Evolutionary conservation across 805 yeast species (phyloP), one percentile per base, ranked within the genome.

Genomic region (Lachancea meyersii): DNA sequence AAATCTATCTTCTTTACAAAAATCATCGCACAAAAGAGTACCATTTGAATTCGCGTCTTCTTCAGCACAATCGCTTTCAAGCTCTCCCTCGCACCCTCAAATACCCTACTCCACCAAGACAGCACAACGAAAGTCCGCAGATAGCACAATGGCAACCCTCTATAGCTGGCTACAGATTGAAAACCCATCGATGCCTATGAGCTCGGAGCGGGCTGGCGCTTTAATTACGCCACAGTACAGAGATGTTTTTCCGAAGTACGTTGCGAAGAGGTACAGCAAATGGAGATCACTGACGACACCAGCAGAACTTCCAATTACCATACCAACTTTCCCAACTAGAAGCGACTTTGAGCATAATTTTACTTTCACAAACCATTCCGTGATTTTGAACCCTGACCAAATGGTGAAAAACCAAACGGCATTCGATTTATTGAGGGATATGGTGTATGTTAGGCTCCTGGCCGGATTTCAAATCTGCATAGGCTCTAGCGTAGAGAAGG

Each of bases 201-300:
- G 73, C 24, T 65, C 72, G 2, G 81, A 77, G 39, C 64, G 77
- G 7, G 65, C 81, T 13, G 72, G 74, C 9, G 72, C 76, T 43
- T 66, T 80, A 7, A 72, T 79, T n/a, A 79, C 77, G 35, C 91
- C 95, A 5, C 75, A 95, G 45, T 93, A 98, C 98, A 80, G 80
- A 43, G 87, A 84, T 62, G 95, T 88, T 1, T 86, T 86, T 52
- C 96, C 97, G 0, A 73, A 75, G 11, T 75, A 76, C 33, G 78
- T 81, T 13, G 77, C 74, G 41, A 69, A 85, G 41, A 76, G 77
- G 52, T 68, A 80, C 13, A 81, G 89, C 39, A 89, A 89, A 57
- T 93, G 99, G 99, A 76, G 86, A 41, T 89, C 97, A 0, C 71
- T 94, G 41, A 82, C 88, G 11, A 79, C 96, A 0, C 99, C 99